Base-by-base conservation (phyloP, 768 basidiomycete genomes). In the Boletus vermiculosoides region DNA sequence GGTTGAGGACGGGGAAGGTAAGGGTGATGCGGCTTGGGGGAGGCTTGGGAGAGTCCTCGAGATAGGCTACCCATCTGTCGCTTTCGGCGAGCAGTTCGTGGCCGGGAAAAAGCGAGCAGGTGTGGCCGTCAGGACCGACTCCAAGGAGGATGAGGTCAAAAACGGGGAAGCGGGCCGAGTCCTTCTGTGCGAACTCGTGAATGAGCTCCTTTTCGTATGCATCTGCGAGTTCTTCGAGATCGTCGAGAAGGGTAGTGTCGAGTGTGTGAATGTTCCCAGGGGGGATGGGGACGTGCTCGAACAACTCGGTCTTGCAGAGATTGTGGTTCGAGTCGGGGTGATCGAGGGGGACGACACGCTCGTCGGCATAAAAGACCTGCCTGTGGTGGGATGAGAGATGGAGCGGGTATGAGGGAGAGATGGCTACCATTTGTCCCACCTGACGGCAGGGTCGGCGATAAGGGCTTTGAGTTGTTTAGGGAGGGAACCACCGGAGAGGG, bases 91-190 rank as follows among this genome's bases (percentile, higher is more conserved):
- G 82, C 39, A 98, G 81, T 37, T 73, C 75, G 69, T 98, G 96
- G n/a, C 82, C 90, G 10, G 97, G 97, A 84, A 99, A 99, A 63
- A 99, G 86, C 8, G 92, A 94, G 59, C 90, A 94, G 41, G 96
- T 98, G 78, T 99, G 97, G n/a, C 96, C 96, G 71, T 98, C 97
- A 6, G 91, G 92, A 31, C 97, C 97, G 83, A 95, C 87, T 48
- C 97, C 97, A 50, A 99, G 87, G 44, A 99, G 84, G 76, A 98
- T 90, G 70, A 99, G 85, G 71, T 99, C 97, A 73, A 99, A 98
- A 50, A 97, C 80, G 60, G 97, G 97, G 82, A 98, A 98, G 58
- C 95, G 87, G 18, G 96, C 96, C 5, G 94, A 80, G 71, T 98
- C 93, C 70, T 87, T 91, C 69, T 88, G 86, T 0, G 95, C 97